These are phyloP conservation scores for Penicillium goetzii DNA, from an alignment of 495 filamentous ascomycete genomes.

Conservation along the genomic window DNA sequence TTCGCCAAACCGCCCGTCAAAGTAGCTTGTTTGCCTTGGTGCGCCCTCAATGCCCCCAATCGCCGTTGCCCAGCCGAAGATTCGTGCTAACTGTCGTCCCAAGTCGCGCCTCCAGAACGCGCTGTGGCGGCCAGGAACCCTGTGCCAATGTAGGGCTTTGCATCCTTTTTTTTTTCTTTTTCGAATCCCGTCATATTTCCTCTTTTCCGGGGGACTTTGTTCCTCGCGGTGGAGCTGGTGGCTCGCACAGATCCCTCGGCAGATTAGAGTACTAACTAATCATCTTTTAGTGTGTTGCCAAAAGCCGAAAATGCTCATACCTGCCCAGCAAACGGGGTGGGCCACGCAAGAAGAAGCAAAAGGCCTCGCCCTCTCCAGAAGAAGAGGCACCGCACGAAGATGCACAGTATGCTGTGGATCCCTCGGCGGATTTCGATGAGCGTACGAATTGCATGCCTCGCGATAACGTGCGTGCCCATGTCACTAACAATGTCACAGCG, in stretches of 20 bases:
- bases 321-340: conserved; percentile 61
- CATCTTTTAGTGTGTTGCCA: conserved; percentile 51
- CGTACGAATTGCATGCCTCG: conserved; percentile 29
- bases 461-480: not conserved
- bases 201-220: not conserved
- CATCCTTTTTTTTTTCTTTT: not conserved
- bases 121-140: conserved; percentile 60
- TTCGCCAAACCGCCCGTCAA: conserved; percentile 64
- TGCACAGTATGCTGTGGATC: conserved; percentile 24
- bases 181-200: not conserved
- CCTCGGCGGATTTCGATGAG: conserved; percentile 40
- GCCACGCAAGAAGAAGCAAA: conserved; percentile 53
- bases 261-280: conserved; percentile 1
- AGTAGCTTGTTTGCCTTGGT: conserved; percentile 66
- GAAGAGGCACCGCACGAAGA: conserved; percentile 29
- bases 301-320: conserved; percentile 58
- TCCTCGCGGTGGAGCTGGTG: not conserved
- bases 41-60: conserved; percentile 28
- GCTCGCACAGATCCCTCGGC: conserved; percentile 1
- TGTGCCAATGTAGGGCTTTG: conserved; percentile 56
- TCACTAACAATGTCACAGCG: conserved; percentile 28
- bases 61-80: not conserved
- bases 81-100: conserved; percentile 15
- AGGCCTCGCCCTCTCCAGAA: conserved; percentile 32
- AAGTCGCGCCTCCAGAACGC: conserved; percentile 60